A percentile compares a stretch with the other conserved stretches of the same genome.
Conservation (phyloP, 805 yeast species). For the Cyberlindnera petersonii region DNA sequence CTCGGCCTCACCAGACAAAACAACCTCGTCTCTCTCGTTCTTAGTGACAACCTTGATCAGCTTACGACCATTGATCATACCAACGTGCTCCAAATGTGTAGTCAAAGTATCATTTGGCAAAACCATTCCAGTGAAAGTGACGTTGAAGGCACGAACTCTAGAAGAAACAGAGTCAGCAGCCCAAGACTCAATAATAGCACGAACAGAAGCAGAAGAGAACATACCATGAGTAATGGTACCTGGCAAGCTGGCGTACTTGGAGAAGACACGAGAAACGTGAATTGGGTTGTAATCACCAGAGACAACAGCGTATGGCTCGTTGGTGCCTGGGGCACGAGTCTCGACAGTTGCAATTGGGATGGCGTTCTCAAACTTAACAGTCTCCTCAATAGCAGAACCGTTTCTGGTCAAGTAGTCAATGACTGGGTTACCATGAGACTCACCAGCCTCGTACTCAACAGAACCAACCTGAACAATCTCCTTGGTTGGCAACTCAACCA, state of each 20-base stretch:
- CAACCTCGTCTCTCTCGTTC: conserved; percentile 78
- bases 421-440: conserved; percentile 96
- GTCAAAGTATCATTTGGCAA: conserved; percentile 88
- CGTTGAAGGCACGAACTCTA: conserved; percentile 91
- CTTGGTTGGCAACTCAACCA: conserved; percentile 86
- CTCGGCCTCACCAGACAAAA: conserved; percentile 93
- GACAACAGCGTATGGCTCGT: conserved; percentile 94
- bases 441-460: conserved; percentile 85
- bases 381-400: conserved; percentile 93
- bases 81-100: conserved; percentile 89
- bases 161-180: conserved; percentile 97
- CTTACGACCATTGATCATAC: conserved; percentile 99
- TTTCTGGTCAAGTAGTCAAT: conserved; percentile 87
- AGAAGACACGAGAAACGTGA: conserved; percentile 93
- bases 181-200: conserved; percentile 95
- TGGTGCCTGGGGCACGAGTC: conserved; percentile 85
- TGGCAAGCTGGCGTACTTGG: conserved; percentile 87
- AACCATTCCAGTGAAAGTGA: conserved; percentile 94
- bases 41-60: conserved; percentile 86
- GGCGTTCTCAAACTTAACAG: conserved; percentile 81
- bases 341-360: conserved; percentile 71
- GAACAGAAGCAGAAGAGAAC: conserved; percentile 94
- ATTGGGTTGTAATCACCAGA: conserved; percentile 99
- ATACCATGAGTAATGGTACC: conserved; percentile 99
- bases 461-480: conserved; percentile 81